Percentiles rank a stretch among this genome's conserved stretches.
Conservation (phyloP, 1,284 basidiomycete species). For the Apiotrichum domesticum region DNA sequence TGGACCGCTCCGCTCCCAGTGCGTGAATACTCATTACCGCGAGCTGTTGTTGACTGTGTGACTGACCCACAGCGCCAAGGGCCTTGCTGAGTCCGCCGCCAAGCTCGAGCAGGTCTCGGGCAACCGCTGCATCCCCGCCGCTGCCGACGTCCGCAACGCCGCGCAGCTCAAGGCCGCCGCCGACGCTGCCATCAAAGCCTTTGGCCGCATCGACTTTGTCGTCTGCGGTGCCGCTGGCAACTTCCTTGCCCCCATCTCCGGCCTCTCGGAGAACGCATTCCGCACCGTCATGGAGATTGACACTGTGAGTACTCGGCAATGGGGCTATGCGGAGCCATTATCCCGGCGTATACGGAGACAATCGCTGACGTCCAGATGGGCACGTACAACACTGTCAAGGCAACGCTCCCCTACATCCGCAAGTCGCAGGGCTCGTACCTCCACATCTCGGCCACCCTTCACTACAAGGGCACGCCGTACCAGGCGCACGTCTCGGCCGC, state of each 20-base stretch:
- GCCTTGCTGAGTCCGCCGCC: conserved; percentile 64
- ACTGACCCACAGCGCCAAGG: conserved; percentile 57
- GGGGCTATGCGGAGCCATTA: neutral
- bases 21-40: too few species aligned
- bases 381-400: conserved; percentile 91
- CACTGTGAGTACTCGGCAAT: conserved; percentile 54
- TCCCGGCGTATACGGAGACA: neutral
- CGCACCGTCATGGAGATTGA: conserved; percentile 92
- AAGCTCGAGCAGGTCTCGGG: conserved; percentile 68
- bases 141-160: conserved; percentile 78
- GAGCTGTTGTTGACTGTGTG: too few species aligned
- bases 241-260: conserved; percentile 76
- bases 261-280: conserved; percentile 80
- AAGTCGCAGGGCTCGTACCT: conserved; percentile 74
- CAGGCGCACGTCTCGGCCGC: conserved; percentile 92
- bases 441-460: conserved; percentile 84
- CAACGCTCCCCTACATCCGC: conserved; percentile 69
- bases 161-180: conserved; percentile 71
- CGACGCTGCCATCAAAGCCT: conserved; percentile 63
- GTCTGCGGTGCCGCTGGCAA: conserved; percentile 92
- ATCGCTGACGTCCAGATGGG: conserved; percentile 57
- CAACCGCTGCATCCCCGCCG: conserved; percentile 61
- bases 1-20: too few species aligned
- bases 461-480: conserved; percentile 83
- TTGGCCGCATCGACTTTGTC: conserved; percentile 89